Conservation (phyloP, 2,329 filamentous ascomycete species). For the Exophiala lecanii-corni region DNA sequence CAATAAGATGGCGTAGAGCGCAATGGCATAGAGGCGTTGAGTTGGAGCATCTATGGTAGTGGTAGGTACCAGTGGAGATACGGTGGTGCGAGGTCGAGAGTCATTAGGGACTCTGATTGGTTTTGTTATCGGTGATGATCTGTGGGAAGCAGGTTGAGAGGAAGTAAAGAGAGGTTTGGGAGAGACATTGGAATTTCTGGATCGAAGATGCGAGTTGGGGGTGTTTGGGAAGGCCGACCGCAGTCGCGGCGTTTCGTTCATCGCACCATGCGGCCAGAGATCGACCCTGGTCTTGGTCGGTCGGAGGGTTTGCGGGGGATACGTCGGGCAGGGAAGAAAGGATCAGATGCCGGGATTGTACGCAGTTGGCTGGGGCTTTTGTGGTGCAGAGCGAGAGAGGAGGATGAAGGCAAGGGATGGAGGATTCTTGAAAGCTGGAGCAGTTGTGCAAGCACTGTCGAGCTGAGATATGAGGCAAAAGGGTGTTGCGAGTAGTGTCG, state of each 20-base stretch:
- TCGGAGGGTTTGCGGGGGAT: no score
- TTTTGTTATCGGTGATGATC: conserved; percentile 23
- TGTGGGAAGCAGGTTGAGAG: conserved; percentile 12
- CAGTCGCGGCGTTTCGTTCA: conserved; percentile 78
- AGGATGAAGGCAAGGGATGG: no score
- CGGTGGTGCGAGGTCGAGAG: conserved; percentile 24
- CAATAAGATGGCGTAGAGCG: conserved; percentile 70
- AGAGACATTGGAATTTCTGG: conserved; percentile 9
- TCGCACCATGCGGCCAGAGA: conserved; percentile 53
- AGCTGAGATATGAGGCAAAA: no score
- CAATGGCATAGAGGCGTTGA: conserved; percentile 80
- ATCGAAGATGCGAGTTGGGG: conserved; percentile 39
- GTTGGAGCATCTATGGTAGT: conserved; percentile 81
- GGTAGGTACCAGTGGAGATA: conserved; percentile 69
- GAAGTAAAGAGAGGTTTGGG: conserved; percentile 12
- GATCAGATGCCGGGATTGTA: no score
- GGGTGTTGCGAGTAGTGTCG: no score
- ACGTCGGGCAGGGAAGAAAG: no score
- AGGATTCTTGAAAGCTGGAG: no score
- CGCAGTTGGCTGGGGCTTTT: no score
- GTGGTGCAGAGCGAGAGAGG: no score
- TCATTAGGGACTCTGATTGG: conserved; percentile 15
- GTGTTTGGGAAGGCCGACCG: conserved; percentile 78
- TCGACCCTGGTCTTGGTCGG: no score
- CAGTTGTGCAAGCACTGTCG: no score